These are phyloP conservation scores for Paraurostyla sp. DNA, from an alignment of 73 alveolate species.

Conservation along the genomic window DNA sequence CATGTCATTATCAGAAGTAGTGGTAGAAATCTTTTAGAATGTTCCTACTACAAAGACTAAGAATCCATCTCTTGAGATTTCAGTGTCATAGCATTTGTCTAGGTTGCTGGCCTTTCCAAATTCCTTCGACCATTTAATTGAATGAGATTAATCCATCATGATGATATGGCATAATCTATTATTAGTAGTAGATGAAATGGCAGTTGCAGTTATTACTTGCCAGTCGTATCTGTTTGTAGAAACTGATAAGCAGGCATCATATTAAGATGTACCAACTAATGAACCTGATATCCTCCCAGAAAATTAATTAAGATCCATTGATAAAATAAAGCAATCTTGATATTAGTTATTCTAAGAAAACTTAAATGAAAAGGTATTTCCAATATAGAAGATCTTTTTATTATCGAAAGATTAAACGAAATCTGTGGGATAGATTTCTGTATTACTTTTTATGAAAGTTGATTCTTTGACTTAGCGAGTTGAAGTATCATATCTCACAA, in stretches of 20 bases:
- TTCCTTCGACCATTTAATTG: constrained; percentile 10
- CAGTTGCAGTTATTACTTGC: not conserved
- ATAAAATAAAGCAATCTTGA: not conserved
- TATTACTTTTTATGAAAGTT: not conserved
- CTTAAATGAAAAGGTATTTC: not conserved
- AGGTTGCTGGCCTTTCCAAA: not conserved
- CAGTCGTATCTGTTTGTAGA: constrained; percentile 19
- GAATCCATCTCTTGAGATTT: constrained; percentile 17
- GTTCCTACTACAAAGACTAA: not conserved
- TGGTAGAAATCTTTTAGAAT: not conserved
- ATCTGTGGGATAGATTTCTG: not conserved
- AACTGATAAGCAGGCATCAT: not conserved
- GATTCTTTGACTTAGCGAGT: not conserved
- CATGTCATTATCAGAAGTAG: not conserved
- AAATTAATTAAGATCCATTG: not conserved
- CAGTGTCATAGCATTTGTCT: not conserved
- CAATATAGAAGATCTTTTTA: not conserved
- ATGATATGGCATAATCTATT: not conserved
- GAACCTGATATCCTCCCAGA: not conserved
- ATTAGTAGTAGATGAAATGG: not conserved
- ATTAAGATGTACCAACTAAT: not conserved
- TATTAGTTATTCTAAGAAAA: not conserved
- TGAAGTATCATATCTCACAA: not conserved
- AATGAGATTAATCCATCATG: not conserved
- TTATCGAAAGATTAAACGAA: not conserved